A percentile compares a stretch with the other conserved stretches of the same genome.
These are phyloP conservation scores for Mycena rebaudengoi DNA, from an alignment of 768 basidiomycete genomes.

Conservation along the genomic window DNA sequence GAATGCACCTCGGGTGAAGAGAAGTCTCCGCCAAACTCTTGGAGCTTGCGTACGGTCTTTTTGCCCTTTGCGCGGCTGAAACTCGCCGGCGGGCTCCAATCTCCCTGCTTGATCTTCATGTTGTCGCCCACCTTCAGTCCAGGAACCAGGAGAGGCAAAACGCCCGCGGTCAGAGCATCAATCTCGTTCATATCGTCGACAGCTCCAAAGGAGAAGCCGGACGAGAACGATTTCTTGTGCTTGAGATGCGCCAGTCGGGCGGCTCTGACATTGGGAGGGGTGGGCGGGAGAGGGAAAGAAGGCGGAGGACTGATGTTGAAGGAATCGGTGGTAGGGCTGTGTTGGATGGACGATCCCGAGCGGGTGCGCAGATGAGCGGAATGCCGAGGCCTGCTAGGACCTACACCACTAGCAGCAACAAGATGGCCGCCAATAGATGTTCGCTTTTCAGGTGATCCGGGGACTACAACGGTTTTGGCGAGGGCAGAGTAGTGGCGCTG, in stretches of 20 bases:
- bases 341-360: constrained; percentile 60
- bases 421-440: constrained; percentile 42
- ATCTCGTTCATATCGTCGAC: constrained; percentile 71
- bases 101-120: constrained; percentile 60
- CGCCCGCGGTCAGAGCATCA: constrained; percentile 73
- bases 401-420: constrained; percentile 47
- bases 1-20: constrained; percentile 68
- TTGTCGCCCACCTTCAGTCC: constrained; percentile 66
- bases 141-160: constrained; percentile 73
- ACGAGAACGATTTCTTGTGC: constrained; percentile 72
- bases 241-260: constrained; percentile 62
- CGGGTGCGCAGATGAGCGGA: constrained; percentile 67
- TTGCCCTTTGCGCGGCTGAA: constrained; percentile 52
- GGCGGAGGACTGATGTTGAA: constrained; percentile 64
- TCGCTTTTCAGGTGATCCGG: constrained; percentile 54
- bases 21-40: constrained; percentile 59
- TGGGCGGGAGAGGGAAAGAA: constrained; percentile 75
- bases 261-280: constrained; percentile 71
- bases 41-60: constrained; percentile 43
- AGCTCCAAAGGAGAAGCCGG: constrained; percentile 68
- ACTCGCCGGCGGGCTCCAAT: constrained; percentile 51
- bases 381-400: constrained; percentile 39
- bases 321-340: constrained; percentile 45
- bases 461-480: constrained; percentile 69
- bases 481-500: constrained; percentile 78